Percentiles rank a stretch among this genome's conserved stretches.
Evolutionary conservation across 1,284 basidiomycete genomes (phyloP).

Genomic region (Cryptococcus maquisensis): DNA sequence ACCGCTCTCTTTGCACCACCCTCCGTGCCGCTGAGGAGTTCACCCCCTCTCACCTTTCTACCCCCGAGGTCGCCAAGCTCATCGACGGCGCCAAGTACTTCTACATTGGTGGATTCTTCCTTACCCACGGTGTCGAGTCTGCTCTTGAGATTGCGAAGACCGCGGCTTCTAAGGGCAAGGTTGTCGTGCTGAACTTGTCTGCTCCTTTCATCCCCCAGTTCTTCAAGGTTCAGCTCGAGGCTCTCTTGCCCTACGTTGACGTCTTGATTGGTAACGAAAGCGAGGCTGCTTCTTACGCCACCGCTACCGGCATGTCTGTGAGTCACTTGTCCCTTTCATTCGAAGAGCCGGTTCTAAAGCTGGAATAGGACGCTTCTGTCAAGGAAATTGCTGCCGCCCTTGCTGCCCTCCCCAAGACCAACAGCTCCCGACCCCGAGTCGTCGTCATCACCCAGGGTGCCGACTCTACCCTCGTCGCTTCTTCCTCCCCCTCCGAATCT

Average conservation of each 20-base stretch:
- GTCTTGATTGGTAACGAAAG: constrained; percentile 90
- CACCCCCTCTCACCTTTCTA: constrained; percentile 70
- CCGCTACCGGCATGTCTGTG: constrained; percentile 56
- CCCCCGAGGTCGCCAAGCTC: constrained; percentile 70
- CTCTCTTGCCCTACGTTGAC: constrained; percentile 77
- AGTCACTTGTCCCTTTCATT: constrained; percentile 18
- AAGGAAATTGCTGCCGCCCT: constrained; percentile 66
- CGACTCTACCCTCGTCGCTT: constrained; percentile 73
- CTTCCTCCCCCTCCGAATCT: constrained; percentile 56
- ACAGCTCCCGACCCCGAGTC: constrained; percentile 67
- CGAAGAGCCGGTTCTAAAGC: background rate
- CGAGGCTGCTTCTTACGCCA: constrained; percentile 85
- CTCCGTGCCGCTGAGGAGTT: constrained; percentile 89
- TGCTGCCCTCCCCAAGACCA: constrained; percentile 61
- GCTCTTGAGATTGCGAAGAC: constrained; percentile 74
- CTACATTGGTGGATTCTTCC: constrained; percentile 97
- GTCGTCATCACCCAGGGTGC: constrained; percentile 93
- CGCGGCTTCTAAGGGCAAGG: constrained; percentile 73
- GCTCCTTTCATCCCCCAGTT: constrained; percentile 97
- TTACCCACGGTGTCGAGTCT: constrained; percentile 82
- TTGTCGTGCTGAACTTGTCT: constrained; percentile 87
- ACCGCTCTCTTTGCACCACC: constrained; percentile 88
- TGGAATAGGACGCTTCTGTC: constrained; percentile 55
- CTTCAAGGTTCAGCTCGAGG: constrained; percentile 76
- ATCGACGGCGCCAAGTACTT: constrained; percentile 78